Evolutionary conservation across 2,329 filamentous ascomycete species (phyloP).

Genomic region (Exophiala sp.): DNA sequence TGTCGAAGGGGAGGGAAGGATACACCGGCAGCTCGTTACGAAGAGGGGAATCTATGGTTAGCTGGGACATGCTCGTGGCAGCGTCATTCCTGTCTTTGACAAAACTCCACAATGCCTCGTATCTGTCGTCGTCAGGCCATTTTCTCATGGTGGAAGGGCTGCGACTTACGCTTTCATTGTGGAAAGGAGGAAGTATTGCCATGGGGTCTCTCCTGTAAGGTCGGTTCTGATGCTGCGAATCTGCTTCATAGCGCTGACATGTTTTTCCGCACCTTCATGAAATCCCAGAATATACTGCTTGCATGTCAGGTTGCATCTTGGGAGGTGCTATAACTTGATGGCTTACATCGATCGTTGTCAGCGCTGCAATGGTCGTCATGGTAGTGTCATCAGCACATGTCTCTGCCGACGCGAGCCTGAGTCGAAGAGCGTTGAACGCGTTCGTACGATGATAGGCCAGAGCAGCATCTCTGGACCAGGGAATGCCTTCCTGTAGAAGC

Average conservation of each 20-base stretch:
- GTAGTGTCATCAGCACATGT: slow-evolving; percentile 19
- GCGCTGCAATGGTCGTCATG: slow-evolving; percentile 18
- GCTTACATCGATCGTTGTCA: slow-evolving; percentile 21
- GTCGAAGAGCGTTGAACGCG: slow-evolving; percentile 9
- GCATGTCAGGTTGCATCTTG: background rate
- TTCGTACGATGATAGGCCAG: slow-evolving; percentile 14
- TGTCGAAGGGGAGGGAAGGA: slow-evolving; percentile 16
- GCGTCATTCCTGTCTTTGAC: slow-evolving; percentile 19
- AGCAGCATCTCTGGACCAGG: slow-evolving; percentile 13
- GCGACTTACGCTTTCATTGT: slow-evolving; percentile 12
- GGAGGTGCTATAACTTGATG: background rate
- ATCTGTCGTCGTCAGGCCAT: slow-evolving; percentile 10
- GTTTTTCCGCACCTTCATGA: slow-evolving; percentile 17
- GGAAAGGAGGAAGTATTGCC: slow-evolving; percentile 13
- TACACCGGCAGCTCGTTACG: slow-evolving; percentile 20
- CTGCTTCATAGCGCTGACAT: slow-evolving; percentile 17
- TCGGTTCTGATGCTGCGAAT: slow-evolving; percentile 15
- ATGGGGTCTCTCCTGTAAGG: slow-evolving; percentile 13
- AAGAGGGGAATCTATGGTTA: slow-evolving; percentile 15
- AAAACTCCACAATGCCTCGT: slow-evolving; percentile 18
- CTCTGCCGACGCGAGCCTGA: slow-evolving; percentile 9
- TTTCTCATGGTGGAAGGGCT: background rate
- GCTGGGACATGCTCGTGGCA: slow-evolving; percentile 14
- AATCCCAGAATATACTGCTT: slow-evolving; percentile 18
- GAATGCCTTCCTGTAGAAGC: slow-evolving; percentile 14